Percentiles rank a stretch among this genome's conserved stretches.
Conservation (phyloP, 176 grass and related monocot species). For the Pontederia crassipes region DNA sequence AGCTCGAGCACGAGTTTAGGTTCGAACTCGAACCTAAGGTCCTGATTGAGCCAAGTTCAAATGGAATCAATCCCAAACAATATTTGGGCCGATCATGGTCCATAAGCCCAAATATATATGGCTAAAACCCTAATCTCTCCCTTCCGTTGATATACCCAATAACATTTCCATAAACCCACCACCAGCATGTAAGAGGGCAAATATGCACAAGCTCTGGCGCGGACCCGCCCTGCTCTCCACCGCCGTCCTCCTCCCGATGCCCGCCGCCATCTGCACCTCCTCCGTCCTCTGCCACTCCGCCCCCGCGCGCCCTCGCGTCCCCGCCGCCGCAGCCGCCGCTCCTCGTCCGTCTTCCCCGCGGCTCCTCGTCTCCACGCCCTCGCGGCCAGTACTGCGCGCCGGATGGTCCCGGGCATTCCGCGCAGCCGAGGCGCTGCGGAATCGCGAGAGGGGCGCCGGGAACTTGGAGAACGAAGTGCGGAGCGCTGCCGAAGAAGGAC, state of each 20-base stretch:
- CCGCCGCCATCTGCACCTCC: slow-evolving; percentile 6
- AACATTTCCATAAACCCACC: slow-evolving; percentile 12
- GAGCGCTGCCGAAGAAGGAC: slow-evolving; percentile 5
- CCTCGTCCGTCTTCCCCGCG: neutral
- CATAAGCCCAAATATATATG: too few species aligned
- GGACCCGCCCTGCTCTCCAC: slow-evolving; percentile 27
- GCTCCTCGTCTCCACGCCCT: neutral
- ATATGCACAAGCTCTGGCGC: slow-evolving; percentile 36
- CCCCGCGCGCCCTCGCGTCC: neutral
- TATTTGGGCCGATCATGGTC: too few species aligned
- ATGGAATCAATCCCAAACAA: too few species aligned
- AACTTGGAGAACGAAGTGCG: neutral
- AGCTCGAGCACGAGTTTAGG: too few species aligned
- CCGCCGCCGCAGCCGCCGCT: neutral
- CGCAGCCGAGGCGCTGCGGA: slow-evolving; percentile 28
- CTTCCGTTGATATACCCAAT: neutral
- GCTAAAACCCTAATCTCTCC: slow-evolving; percentile 11
- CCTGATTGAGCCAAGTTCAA: too few species aligned
- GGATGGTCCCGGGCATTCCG: slow-evolving; percentile 22
- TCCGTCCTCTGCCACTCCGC: neutral
- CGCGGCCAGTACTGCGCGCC: slow-evolving; percentile 8
- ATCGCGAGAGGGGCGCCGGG: slow-evolving; percentile 7
- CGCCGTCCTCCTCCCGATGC: slow-evolving; percentile 29
- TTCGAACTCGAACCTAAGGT: too few species aligned
- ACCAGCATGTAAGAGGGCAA: slow-evolving; percentile 12